Evolutionary conservation across 2,329 filamentous ascomycete species (phyloP).

Genomic region (Fusarium acutatum): DNA sequence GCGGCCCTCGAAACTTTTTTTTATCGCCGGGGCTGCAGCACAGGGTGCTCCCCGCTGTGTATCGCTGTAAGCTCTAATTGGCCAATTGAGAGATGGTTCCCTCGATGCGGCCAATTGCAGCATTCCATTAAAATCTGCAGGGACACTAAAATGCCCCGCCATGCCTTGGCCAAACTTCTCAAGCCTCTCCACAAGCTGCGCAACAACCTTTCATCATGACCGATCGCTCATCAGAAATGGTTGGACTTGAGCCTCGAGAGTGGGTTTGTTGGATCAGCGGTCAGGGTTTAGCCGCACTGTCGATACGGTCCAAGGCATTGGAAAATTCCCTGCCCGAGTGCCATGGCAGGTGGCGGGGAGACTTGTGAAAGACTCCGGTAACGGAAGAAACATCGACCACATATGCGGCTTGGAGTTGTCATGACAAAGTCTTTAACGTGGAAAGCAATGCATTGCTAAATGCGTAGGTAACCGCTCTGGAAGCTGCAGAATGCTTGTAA

Average conservation of each 20-base stretch:
- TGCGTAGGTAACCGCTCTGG: not conserved
- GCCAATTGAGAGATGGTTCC: slow-evolving; percentile 34
- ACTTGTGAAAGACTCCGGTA: slow-evolving; percentile 1
- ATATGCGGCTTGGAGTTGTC: slow-evolving; percentile 22
- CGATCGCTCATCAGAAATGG: slow-evolving; percentile 25
- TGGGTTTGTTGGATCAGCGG: slow-evolving; percentile 38
- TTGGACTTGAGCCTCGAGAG: slow-evolving; percentile 30
- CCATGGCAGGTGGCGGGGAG: slow-evolving; percentile 15
- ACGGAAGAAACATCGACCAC: not conserved
- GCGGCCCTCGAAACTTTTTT: slow-evolving; percentile 42
- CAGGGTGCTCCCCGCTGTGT: slow-evolving; percentile 31
- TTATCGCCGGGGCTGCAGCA: slow-evolving; percentile 23
- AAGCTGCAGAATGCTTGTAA: slow-evolving; percentile 8
- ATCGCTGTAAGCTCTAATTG: slow-evolving; percentile 26
- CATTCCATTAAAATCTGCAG: slow-evolving; percentile 33
- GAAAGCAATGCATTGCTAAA: not conserved
- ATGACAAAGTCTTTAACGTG: slow-evolving; percentile 12
- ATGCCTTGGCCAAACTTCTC: slow-evolving; percentile 37
- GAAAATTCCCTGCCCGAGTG: not conserved
- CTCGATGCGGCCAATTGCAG: slow-evolving; percentile 29
- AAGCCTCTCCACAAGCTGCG: slow-evolving; percentile 38
- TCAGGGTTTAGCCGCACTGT: slow-evolving; percentile 34
- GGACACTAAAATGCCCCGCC: slow-evolving; percentile 40
- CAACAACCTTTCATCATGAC: slow-evolving; percentile 35
- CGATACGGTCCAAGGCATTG: slow-evolving; percentile 2